These are phyloP conservation scores for Pholiota molesta DNA, from an alignment of 768 basidiomycete species.

Conservation along the genomic window DNA sequence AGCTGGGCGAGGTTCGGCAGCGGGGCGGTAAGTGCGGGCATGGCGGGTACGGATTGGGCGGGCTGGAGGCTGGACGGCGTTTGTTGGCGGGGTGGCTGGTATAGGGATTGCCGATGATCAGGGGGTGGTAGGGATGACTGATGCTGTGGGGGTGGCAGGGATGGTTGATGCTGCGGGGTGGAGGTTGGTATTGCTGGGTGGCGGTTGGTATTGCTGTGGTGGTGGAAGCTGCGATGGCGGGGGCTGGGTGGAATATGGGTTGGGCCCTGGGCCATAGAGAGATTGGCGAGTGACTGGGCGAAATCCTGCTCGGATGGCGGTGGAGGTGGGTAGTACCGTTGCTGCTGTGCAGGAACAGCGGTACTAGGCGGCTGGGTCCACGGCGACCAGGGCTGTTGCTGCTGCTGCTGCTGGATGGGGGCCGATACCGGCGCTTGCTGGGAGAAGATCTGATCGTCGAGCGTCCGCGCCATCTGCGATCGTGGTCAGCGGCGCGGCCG, in stretches of 20 bases:
- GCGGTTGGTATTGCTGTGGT: constrained; percentile 36
- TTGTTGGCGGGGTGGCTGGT: constrained; percentile 23
- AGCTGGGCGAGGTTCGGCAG: constrained; percentile 70
- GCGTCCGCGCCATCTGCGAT: constrained; percentile 61
- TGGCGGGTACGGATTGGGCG: constrained; percentile 21
- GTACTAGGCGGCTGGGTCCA: constrained; percentile 23
- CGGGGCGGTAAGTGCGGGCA: constrained; percentile 64
- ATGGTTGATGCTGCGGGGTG: constrained; percentile 20
- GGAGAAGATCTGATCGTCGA: constrained; percentile 49
- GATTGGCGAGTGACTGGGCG: constrained; percentile 24
- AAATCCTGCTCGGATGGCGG: constrained; percentile 16
- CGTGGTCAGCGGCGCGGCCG: background rate
- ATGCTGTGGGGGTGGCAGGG: constrained; percentile 19
- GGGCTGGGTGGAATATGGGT: constrained; percentile 29
- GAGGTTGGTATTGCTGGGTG: constrained; percentile 3
- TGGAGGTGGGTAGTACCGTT: constrained; percentile 21
- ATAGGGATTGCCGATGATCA: constrained; percentile 13
- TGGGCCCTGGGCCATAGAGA: constrained; percentile 25
- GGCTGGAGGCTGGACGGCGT: constrained; percentile 3
- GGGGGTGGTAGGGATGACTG: background rate
- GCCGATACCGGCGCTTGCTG: constrained; percentile 5
- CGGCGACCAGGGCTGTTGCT: constrained; percentile 17
- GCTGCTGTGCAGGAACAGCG: constrained; percentile 17
- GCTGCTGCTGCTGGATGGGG: constrained; percentile 17
- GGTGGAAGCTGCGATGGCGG: constrained; percentile 34